A percentile compares a stretch with the other conserved stretches of the same genome.
Conservation (phyloP, 345 rosid species). For the Carallia pectinifolia region DNA sequence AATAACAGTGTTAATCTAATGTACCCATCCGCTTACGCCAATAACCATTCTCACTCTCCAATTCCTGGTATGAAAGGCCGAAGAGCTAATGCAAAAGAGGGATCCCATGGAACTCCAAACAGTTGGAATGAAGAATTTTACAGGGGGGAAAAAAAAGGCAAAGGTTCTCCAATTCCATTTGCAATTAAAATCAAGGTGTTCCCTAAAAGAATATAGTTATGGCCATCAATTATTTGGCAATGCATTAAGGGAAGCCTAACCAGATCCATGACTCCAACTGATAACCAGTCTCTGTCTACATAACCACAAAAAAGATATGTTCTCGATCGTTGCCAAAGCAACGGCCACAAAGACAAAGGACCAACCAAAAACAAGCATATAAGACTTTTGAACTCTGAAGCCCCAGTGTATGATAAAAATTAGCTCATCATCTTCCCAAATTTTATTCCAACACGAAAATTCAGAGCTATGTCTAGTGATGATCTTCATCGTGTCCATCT, state of each 20-base stretch:
- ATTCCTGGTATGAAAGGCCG: too few relatives aligned
- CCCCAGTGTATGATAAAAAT: conserved; percentile 35
- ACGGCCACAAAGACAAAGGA: conserved; percentile 23
- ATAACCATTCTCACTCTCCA: too few relatives aligned
- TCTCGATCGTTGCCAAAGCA: conserved; percentile 31
- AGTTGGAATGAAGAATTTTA: neutral
- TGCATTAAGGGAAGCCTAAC: conserved; percentile 25
- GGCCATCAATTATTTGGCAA: conserved; percentile 46
- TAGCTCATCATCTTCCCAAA: conserved; percentile 35
- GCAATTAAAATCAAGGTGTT: conserved; percentile 19
- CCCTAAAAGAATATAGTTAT: conserved; percentile 38
- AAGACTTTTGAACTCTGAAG: conserved; percentile 23
- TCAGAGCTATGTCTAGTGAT: conserved; percentile 18
- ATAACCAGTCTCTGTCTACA: conserved; percentile 34
- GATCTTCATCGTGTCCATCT: conserved; percentile 57
- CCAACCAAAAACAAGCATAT: conserved; percentile 31
- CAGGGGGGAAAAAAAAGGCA: neutral
- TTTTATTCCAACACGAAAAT: conserved; percentile 23
- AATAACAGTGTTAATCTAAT: too few relatives aligned
- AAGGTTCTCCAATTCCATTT: conserved; percentile 19
- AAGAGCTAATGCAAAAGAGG: neutral
- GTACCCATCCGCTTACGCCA: too few relatives aligned
- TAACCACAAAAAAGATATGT: conserved; percentile 17
- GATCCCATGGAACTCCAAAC: neutral
- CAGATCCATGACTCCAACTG: conserved; percentile 26